Base-by-base conservation (phyloP, 2,329 filamentous ascomycete genomes). In the Clarireedia monteithiana region DNA sequence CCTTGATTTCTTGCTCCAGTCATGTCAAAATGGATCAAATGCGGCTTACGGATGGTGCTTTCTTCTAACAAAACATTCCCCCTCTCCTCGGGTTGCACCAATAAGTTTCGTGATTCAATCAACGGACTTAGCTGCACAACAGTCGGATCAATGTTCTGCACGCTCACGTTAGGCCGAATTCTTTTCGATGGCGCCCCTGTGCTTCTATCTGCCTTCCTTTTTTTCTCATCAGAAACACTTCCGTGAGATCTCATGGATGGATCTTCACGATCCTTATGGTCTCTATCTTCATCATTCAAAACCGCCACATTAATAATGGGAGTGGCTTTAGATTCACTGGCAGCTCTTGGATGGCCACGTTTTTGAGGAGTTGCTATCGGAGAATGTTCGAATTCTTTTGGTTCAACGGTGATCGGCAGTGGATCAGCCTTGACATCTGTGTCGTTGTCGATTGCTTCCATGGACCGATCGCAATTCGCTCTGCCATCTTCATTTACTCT, bases 1-100 rank as follows among this genome's bases (percentile, higher is more conserved):
- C 64, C 64, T 50, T 66, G 63, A 26, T 66, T 66, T 42, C 23
- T 52, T 23, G 63, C 55, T 9, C 63, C 64, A 12, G 57, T 50
- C 15, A 27, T 26, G 27, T 56, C 52, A 40, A 66, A 66, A 6
- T 48, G 55, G 26, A 66, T 62, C 4, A 65, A 15, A 2, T 58
- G 48, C 20, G 61, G 58, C 30, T 66, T 66, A 14, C 64, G 57
- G 23, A 46, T 34, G 15, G 38, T 42, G 45, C 48, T 45, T 24
- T 63, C 61, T 17, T 64, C 56, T 7, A 61, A 53, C n/a, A 53
- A 14, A 23, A 12, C 20, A 23, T 7, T 45, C 14, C 5, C 44
- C 2, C 40, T 39, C 9, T 10, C 23, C 30, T n/a, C 17, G 9
- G 34, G 12, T 6, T 20, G 30, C 34, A 42, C 20, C 3, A 15